Base-by-base conservation (phyloP, 139 green algal genomes). In the Chlamydomonas sp. region DNA sequence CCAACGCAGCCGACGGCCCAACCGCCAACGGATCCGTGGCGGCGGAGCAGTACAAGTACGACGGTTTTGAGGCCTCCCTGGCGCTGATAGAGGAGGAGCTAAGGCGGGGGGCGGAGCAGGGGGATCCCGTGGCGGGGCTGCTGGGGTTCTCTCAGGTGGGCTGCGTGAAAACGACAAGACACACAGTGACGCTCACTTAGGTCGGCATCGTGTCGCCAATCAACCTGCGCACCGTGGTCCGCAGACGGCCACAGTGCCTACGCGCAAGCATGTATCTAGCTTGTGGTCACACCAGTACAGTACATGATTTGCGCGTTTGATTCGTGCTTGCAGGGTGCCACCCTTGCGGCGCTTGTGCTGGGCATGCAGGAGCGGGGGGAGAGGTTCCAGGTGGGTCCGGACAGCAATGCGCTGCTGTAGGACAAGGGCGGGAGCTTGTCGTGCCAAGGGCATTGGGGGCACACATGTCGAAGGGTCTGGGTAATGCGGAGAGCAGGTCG, bases 91-190 rank as follows among this genome's bases (percentile, higher is more conserved):
- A 63, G 2, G 12, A 14, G 62, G 73, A 80, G 62, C 72, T 87
- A 31, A 72, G 74, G 1, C 7, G 14, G 2, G 83, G 73, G n/a
- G 83, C 83, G 12, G 83, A 62, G n/a, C 5, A 2, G 20, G 73
- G 82, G 6, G 80, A 61, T 12, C 89, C 84, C 31, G 83, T 89
- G 49, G 67, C 72, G n/a, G 88, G 77, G 1, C 64, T 91, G 64
- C 2, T 91, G 63, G 88, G 88, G 1, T 91, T 91, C 75, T 91
- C 88, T n/a, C n/a, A n/a, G n/a, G n/a, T n/a, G n/a, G n/a, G n/a
- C n/a, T n/a, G n/a, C n/a, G n/a, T n/a, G n/a, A n/a, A n/a, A n/a
- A n/a, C n/a, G n/a, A n/a, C n/a, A n/a, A n/a, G n/a, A n/a, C n/a
- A n/a, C n/a, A n/a, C n/a, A n/a, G n/a, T n/a, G n/a, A n/a, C n/a